Percentiles rank a stretch among this genome's conserved stretches.
Conservation (phyloP, 139 green algal species). For the Asterochloris erici region DNA sequence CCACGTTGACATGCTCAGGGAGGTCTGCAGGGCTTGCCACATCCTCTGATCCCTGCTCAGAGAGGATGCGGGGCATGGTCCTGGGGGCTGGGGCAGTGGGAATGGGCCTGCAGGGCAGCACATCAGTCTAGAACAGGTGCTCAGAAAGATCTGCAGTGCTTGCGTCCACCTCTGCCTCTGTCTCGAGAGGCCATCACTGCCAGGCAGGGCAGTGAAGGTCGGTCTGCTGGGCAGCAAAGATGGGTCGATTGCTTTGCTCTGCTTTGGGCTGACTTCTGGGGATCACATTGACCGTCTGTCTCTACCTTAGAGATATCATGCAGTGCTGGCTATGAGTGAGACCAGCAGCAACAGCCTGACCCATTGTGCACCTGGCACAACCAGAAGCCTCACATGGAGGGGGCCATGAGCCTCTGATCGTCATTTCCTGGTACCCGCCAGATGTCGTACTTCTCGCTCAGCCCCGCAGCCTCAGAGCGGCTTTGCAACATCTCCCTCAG, state of each 20-base stretch:
- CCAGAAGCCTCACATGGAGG: too few relatives aligned
- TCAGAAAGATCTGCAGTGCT: background rate
- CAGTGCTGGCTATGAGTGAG: too few relatives aligned
- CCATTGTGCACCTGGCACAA: too few relatives aligned
- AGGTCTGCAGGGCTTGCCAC: conserved; percentile 14
- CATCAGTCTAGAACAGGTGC: background rate
- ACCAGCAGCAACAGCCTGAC: too few relatives aligned
- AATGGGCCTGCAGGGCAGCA: background rate
- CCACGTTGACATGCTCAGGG: conserved; percentile 58
- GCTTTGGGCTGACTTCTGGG: too few relatives aligned
- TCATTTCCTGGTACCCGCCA: background rate
- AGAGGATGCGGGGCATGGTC: conserved; percentile 6
- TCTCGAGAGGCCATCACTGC: background rate
- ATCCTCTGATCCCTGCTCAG: background rate
- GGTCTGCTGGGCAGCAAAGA: too few relatives aligned
- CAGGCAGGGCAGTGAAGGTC: background rate
- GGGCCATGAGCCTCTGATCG: too few relatives aligned
- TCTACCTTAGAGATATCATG: too few relatives aligned
- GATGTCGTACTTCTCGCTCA: conserved; percentile 53
- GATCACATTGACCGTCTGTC: too few relatives aligned
- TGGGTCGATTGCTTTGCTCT: too few relatives aligned
- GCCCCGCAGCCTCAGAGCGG: conserved; percentile 50
- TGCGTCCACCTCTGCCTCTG: background rate
- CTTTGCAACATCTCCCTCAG: conserved; percentile 67
- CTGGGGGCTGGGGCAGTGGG: conserved; percentile 4